Conservation (phyloP, 2,329 filamentous ascomycete species). For the Aspergillus glaucus region DNA sequence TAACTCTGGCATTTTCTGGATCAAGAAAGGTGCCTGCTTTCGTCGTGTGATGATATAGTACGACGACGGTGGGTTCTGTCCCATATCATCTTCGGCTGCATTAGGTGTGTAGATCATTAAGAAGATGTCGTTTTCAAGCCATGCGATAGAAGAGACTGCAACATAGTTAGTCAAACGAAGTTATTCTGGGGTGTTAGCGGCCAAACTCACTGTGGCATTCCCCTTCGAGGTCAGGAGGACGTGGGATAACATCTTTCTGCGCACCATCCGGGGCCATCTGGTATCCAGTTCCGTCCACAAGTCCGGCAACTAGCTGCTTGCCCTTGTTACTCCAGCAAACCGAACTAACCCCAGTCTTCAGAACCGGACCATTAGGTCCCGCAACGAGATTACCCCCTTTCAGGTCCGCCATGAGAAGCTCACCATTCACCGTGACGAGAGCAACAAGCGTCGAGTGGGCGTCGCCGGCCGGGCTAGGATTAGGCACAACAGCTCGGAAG, state of each 20-base stretch:
- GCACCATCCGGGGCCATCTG: slow-evolving; percentile 80
- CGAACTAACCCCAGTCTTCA: slow-evolving; percentile 73
- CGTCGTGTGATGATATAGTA: slow-evolving; percentile 74
- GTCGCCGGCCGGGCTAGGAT: slow-evolving; percentile 60
- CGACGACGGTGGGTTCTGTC: slow-evolving; percentile 53
- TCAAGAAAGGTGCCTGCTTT: slow-evolving; percentile 57
- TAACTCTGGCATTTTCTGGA: slow-evolving; percentile 69
- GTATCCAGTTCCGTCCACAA: slow-evolving; percentile 69
- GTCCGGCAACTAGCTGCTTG: slow-evolving; percentile 84
- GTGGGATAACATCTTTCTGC: slow-evolving; percentile 70
- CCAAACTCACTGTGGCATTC: slow-evolving; percentile 59
- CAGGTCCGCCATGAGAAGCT: slow-evolving; percentile 77
- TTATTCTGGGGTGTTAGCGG: background rate
- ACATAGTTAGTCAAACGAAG: slow-evolving; percentile 12
- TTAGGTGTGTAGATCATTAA: slow-evolving; percentile 69
- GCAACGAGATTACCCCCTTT: slow-evolving; percentile 56
- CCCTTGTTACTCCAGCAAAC: slow-evolving; percentile 88
- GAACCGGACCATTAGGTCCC: slow-evolving; percentile 55
- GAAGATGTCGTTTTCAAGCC: slow-evolving; percentile 85
- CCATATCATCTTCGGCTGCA: slow-evolving; percentile 48
- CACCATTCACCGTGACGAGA: slow-evolving; percentile 71
- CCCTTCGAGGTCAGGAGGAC: slow-evolving; percentile 59
- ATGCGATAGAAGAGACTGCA: slow-evolving; percentile 68
- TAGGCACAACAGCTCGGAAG: slow-evolving; percentile 69
- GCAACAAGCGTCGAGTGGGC: slow-evolving; percentile 62